These are phyloP conservation scores for Corinectria fuckeliana DNA, from an alignment of 2,329 filamentous ascomycete genomes.

Conservation along the genomic window DNA sequence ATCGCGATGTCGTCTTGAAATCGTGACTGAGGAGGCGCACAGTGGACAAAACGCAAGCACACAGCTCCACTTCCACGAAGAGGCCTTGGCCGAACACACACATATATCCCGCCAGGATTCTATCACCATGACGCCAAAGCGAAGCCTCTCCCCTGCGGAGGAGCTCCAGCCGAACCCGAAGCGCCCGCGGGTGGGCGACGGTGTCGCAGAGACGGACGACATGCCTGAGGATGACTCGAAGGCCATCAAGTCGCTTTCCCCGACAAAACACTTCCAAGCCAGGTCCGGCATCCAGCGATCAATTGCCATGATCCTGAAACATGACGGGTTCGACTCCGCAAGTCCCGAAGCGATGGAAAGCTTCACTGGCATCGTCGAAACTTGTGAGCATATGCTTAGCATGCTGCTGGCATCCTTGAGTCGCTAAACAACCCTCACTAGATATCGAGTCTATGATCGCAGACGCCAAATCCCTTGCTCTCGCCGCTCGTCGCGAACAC, in stretches of 20 bases:
- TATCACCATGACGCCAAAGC: conserved; percentile 46
- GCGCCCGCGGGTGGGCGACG: conserved; percentile 32
- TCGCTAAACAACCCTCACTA: conserved; percentile 41
- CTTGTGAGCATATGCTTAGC: conserved; percentile 53
- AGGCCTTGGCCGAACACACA: neutral
- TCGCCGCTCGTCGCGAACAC: conserved; percentile 57
- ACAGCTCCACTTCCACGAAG: neutral
- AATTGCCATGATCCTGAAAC: conserved; percentile 60
- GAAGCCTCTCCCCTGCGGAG: conserved; percentile 42
- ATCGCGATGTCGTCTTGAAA: neutral
- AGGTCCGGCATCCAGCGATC: conserved; percentile 57
- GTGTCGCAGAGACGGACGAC: neutral
- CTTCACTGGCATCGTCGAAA: conserved; percentile 61
- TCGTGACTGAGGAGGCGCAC: neutral
- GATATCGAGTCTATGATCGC: conserved; percentile 58
- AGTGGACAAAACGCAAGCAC: neutral
- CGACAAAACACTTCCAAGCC: conserved; percentile 44
- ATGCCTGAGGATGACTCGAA: conserved; percentile 24
- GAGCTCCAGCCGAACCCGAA: conserved; percentile 40
- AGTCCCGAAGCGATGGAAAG: conserved; percentile 64
- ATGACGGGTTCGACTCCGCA: conserved; percentile 65
- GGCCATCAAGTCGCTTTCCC: conserved; percentile 30
- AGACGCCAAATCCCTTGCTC: conserved; percentile 54
- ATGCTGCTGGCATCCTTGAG: no score
- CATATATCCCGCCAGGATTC: conserved; percentile 1